Conservation (phyloP, 768 basidiomycete species). For the Myochromella boudieri region DNA sequence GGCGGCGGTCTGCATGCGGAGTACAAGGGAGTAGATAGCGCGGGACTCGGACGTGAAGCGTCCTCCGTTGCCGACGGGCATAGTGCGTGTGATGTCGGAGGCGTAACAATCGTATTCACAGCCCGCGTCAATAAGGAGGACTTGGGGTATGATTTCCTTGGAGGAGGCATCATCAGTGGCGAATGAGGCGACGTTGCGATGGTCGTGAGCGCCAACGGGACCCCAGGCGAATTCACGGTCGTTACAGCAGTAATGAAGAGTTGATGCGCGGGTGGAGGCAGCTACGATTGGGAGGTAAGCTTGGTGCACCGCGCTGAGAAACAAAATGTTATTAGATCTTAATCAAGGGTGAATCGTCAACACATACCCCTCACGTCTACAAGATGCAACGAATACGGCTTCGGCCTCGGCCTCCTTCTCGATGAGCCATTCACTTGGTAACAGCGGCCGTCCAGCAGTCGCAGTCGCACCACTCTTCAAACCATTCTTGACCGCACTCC, state of each 20-base stretch:
- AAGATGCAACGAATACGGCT: conserved; percentile 89
- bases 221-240: conserved; percentile 87
- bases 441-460: conserved; percentile 48
- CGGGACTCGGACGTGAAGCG: conserved; percentile 80
- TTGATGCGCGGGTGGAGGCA: conserved; percentile 81
- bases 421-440: conserved; percentile 85
- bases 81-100: conserved; percentile 71
- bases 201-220: conserved; percentile 57
- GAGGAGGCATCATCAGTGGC: conserved; percentile 31
- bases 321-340: not conserved
- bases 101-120: conserved; percentile 74
- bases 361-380: conserved; percentile 81
- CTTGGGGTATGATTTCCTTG: conserved; percentile 56
- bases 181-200: conserved; percentile 50
- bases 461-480: conserved; percentile 45
- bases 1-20: conserved; percentile 87
- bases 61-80: conserved; percentile 93
- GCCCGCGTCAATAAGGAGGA: conserved; percentile 91
- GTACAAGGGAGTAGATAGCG: conserved; percentile 84
- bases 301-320: conserved; percentile 71
- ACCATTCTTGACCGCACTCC: conserved; percentile 62
- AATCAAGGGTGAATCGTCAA: not conserved
- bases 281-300: conserved; percentile 95
- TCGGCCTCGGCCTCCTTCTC: conserved; percentile 93
- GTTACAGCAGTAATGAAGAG: conserved; percentile 94